Evolutionary conservation across 129 eudicot species (phyloP).

Genomic region (Smallanthus sonchifolius): DNA sequence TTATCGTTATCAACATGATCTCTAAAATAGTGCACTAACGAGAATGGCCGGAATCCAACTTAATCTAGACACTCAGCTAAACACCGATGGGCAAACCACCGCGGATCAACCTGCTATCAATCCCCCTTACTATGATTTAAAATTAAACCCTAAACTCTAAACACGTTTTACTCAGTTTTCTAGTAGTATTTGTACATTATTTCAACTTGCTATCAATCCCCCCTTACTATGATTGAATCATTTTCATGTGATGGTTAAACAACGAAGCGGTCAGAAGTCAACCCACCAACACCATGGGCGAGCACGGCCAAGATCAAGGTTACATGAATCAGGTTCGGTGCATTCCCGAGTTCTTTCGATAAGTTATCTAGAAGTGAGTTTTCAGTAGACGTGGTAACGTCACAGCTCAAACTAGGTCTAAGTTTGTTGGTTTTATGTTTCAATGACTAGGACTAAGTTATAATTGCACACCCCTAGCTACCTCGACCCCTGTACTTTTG

Average conservation of each 20-base stretch:
- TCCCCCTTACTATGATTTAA: no score
- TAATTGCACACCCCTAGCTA: no score
- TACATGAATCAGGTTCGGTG: not conserved
- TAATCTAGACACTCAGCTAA: slow-evolving; percentile 9
- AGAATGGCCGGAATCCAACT: not conserved
- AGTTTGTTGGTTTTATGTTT: no score
- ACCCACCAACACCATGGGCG: slow-evolving; percentile 7
- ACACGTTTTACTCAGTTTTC: no score
- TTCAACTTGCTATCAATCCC: no score
- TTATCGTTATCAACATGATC: not conserved
- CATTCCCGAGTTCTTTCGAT: not conserved
- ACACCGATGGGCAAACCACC: slow-evolving; percentile 3
- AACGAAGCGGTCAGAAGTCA: slow-evolving; percentile 6
- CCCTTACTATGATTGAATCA: not conserved
- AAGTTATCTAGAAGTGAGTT: not conserved
- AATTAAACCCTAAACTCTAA: no score
- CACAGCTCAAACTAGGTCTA: no score
- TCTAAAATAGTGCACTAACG: not conserved
- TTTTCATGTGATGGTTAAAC: not conserved
- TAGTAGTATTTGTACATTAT: no score
- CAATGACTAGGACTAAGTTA: no score
- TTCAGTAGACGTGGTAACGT: no score
- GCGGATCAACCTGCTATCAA: slow-evolving; percentile 17
- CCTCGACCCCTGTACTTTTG: no score
- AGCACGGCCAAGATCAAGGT: not conserved